phyloP scores from a whole-genome alignment of 2,329 filamentous ascomycete genomes.

The Boeremia exigua region DNA sequence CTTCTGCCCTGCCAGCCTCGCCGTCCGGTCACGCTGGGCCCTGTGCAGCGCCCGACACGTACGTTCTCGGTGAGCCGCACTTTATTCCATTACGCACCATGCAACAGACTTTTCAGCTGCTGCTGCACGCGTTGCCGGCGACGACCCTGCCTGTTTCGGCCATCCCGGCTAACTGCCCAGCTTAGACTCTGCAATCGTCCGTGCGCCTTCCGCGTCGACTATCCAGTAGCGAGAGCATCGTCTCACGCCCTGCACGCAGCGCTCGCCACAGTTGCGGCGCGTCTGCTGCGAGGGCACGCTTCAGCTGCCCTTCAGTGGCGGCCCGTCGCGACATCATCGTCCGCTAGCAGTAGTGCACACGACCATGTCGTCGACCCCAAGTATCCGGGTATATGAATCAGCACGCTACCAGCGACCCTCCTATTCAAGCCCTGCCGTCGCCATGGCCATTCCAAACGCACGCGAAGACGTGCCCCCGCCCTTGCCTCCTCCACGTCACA shows the following conservation, averaged over 20 bases:
- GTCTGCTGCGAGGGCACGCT: conserved; percentile 33
- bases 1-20: conserved; percentile 27
- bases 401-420: conserved; percentile 47
- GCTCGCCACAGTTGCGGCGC: conserved; percentile 39
- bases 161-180: conserved; percentile 24
- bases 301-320: conserved; percentile 46
- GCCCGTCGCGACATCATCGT: conserved; percentile 28
- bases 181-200: conserved; percentile 16
- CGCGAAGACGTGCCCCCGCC: conserved; percentile 65
- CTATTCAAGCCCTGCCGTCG: conserved; percentile 51
- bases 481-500: conserved; percentile 67
- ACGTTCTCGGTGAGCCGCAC: conserved; percentile 20
- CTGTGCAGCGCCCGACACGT: conserved; percentile 13
- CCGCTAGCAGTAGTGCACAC: conserved; percentile 23
- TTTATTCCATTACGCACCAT: conserved; percentile 11
- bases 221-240: conserved; percentile 25
- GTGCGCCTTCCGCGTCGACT: conserved; percentile 24
- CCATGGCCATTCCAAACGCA: conserved; percentile 68
- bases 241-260: conserved; percentile 21
- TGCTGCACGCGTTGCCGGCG: conserved; percentile 10
- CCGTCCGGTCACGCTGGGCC: conserved; percentile 13
- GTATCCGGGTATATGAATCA: conserved; percentile 52
- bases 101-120: conserved; percentile 9
- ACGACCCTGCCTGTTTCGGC: conserved; percentile 35
- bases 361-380: conserved; percentile 47